Base-by-base conservation (phyloP, 352 stramenopile species). In the Phytopythium vexans region DNA sequence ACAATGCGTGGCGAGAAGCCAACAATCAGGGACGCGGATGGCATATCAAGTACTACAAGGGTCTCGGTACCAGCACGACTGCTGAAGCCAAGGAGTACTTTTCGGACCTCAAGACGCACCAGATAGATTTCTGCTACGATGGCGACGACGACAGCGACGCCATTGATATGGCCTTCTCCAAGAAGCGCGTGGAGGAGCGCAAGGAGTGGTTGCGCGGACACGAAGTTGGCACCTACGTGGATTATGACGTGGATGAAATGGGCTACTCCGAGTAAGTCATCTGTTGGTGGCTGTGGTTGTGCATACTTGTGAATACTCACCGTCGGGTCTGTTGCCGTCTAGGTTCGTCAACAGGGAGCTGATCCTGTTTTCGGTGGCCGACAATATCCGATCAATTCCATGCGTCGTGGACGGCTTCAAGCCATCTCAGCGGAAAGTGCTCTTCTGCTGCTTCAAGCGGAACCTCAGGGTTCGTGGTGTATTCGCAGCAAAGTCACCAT, bases 11-110 rank as follows among this genome's bases (percentile, higher is more conserved):
- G 96, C 81, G 94, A 16, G 80, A 83, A 51, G 74, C 37, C 39
- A 88, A 74, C 6, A 94, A 96, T 55, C 86, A 97, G 49, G 84
- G 95, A 21, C 95, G 91, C 49, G 89, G 93, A 31, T 99, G 92
- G 88, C 86, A 86, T 34, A 96, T 99, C 55, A 99, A 99, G 87
- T 99, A 99, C 73, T 99, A 99, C 78, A 99, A 99, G 87, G 97
- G 97, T 96, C 84, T 99, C 21, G 97, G 97, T 82, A 99, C 97
- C n/a, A 98, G 90, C 74, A 98, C 95, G 11, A 68, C 92, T 21
- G 72, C 90, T 16, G 97, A 99, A 66, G 97, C 96, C 6, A 98
- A 98, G 62, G 94, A 98, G 54, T 99, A 99, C 66, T 99, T 99
- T 53, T 88, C 88, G 9, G 89, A 98, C 49, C 82, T 99, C 46